These are phyloP conservation scores for Byssothecium circinans DNA, from an alignment of 2,329 filamentous ascomycete genomes.

Conservation along the genomic window DNA sequence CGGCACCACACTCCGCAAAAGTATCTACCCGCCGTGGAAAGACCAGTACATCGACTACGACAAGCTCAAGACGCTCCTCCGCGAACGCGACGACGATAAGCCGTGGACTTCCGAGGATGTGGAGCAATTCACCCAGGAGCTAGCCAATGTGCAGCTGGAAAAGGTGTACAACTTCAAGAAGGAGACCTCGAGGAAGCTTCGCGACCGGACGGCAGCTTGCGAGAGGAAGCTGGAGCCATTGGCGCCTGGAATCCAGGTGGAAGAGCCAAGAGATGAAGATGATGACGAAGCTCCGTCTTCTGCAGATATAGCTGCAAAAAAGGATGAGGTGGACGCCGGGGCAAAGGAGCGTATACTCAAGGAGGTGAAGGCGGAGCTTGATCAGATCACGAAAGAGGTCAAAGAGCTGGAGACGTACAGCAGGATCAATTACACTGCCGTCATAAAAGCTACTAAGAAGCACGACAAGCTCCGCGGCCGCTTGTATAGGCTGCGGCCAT, in stretches of 20 bases:
- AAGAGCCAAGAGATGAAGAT: constrained; percentile 24
- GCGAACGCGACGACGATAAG: constrained; percentile 65
- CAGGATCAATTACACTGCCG: constrained; percentile 94
- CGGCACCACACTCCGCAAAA: constrained; percentile 80
- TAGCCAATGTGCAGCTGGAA: constrained; percentile 91
- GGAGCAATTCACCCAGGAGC: constrained; percentile 88
- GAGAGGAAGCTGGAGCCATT: constrained; percentile 66
- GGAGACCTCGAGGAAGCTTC: constrained; percentile 76
- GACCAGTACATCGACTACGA: constrained; percentile 93
- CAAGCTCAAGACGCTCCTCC: constrained; percentile 86
- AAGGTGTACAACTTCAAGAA: constrained; percentile 92
- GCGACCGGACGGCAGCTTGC: constrained; percentile 74
- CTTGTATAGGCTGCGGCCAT: constrained; percentile 83
- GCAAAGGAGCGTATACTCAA: constrained; percentile 60
- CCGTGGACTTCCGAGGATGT: constrained; percentile 93
- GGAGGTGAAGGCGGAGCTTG: constrained; percentile 77
- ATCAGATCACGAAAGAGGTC: constrained; percentile 84
- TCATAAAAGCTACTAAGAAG: constrained; percentile 98
- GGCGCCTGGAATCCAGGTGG: constrained; percentile 41
- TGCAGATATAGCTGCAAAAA: constrained; percentile 23
- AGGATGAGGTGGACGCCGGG: constrained; percentile 37
- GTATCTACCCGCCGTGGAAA: constrained; percentile 85
- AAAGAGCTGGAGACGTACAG: constrained; percentile 94
- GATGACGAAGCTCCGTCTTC: constrained; percentile 11
- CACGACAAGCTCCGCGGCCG: constrained; percentile 91